Base-by-base conservation (phyloP, 768 basidiomycete genomes). In the Suillus clintonianus region DNA sequence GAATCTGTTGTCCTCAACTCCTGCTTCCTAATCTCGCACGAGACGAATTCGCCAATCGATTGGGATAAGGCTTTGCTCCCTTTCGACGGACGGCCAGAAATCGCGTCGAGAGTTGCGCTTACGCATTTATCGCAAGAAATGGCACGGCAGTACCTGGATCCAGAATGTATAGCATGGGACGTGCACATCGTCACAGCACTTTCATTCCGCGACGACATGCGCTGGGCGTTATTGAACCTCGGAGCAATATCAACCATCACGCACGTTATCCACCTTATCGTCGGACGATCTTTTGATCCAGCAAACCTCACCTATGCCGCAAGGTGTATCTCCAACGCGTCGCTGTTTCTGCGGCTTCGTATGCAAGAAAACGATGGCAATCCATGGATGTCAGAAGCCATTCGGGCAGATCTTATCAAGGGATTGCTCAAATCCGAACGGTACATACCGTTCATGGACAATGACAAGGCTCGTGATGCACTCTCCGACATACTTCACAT, bases 1-100 rank as follows among this genome's bases (percentile, higher is more conserved):
- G 74, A 75, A 68, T 74, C 73, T 5, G 72, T 67, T 0, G 54
- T 74, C 45, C 66, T 74, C 48, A 74, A 76, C 14, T 67, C 71
- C 3, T 68, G 67, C 45, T 71, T 74, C 37, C 67, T 76, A 39
- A 67, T 74, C 53, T 67, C 72, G 5, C 65, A 74, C 30, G 72
- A 76, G 27, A 24, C 48, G 27, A 63, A 57, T 4, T 51, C 30
- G 6, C 15, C 60, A n/a, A 60, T 74, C 50, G 69, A 74, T 39
- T 75, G 62, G 67, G 62, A 24, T 2, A 69, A 74, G 17, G 36
- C 75, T 45, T 69, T 74, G n/a, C 36, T 61, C 34, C 47, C 68
- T 36, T 76, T 74, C 42, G 50, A 62, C 0, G 67, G 65, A 5
- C 67, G 72, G n/a, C 47, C 69, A 3, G 67, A 68, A 14, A 9